Base-by-base conservation (phyloP, 768 basidiomycete genomes). In the Udeniomyces megalosporus region DNA sequence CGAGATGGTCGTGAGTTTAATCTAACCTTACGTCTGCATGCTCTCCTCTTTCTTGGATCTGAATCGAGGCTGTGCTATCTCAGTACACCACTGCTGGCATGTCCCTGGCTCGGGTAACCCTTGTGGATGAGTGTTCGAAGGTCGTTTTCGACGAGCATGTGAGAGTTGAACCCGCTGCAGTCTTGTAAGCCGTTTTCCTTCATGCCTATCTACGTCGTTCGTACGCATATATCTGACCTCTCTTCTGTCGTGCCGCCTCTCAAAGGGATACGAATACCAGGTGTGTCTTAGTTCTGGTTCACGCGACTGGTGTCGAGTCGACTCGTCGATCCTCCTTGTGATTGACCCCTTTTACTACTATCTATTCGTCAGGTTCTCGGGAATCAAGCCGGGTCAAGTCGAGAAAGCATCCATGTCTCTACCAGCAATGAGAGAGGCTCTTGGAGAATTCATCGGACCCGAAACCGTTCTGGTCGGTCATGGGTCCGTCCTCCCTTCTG, bases 381-480 rank as follows among this genome's bases (percentile, higher is more conserved):
- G 88, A 10, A 80, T 91, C 64, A 84, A 80, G 2, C 52, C 52
- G 26, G 32, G 32, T 7, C 77, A 81, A 68, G 75, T 80, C 26
- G 77, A 64, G 1, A 60, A 74, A 22, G 93, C 93, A 0, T 70
- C 79, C 0, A 76, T 88, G 49, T 79, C 86, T 10, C 79, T 96
- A 2, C 68, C 78, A 4, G 77, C 82, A 2, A 79, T 89, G 54
- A 80, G 88, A 56, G 76, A 77, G 53, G 81, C 84, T 0, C 77
- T 95, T 11, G 82, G 85, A 65, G 72, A 77, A 17, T 76, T 86
- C 70, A 84, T 97, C 59, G 82, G 84, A 58, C 75, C 82, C 15
- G 76, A 86, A 10, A 96, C 93, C 0, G 84, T 96, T 66, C 75
- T 97, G 38, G 83, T 96, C 59, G 93, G 93, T 1, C 75, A 75